These are phyloP conservation scores for Pyrus hybrid DNA, from an alignment of 331 rosid species.

Conservation along the genomic window DNA sequence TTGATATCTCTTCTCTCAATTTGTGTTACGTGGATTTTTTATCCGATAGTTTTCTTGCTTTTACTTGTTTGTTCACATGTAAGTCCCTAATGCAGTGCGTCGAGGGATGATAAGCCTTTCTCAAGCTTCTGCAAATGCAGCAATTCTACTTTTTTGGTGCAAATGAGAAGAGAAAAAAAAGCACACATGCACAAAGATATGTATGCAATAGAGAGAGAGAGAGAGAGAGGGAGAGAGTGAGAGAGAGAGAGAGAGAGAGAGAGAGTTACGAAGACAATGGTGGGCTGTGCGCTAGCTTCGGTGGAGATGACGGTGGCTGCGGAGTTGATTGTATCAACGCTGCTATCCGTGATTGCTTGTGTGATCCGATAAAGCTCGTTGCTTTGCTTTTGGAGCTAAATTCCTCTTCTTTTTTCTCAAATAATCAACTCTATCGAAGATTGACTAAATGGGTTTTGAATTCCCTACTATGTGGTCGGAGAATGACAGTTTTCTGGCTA, in stretches of 20 bases:
- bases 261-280: slow-evolving; percentile 38
- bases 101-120: slow-evolving; percentile 94
- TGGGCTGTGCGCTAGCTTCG: slow-evolving; percentile 77
- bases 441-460: background rate
- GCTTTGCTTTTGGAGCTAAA: background rate
- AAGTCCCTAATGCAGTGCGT: slow-evolving; percentile 89
- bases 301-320: slow-evolving; percentile 90
- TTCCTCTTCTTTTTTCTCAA: background rate
- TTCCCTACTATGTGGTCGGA: background rate
- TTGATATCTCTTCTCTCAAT: background rate
- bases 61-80: slow-evolving; percentile 39
- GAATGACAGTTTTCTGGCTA: slow-evolving; percentile 11
- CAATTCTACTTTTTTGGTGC: slow-evolving; percentile 54
- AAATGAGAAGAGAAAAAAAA: background rate
- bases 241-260: no score
- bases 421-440: background rate
- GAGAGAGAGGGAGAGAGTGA: no score
- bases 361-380: background rate
- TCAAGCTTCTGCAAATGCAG: slow-evolving; percentile 68
- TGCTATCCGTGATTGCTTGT: slow-evolving; percentile 42
- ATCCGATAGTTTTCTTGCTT: slow-evolving; percentile 10
- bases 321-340: slow-evolving; percentile 75
- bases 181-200: background rate
- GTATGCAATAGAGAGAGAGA: background rate
- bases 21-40: slow-evolving; percentile 8